A percentile compares a stretch with the other conserved stretches of the same genome.
Conservation (phyloP, 148 eudicot genomes). For the Rhododendron henanense region DNA sequence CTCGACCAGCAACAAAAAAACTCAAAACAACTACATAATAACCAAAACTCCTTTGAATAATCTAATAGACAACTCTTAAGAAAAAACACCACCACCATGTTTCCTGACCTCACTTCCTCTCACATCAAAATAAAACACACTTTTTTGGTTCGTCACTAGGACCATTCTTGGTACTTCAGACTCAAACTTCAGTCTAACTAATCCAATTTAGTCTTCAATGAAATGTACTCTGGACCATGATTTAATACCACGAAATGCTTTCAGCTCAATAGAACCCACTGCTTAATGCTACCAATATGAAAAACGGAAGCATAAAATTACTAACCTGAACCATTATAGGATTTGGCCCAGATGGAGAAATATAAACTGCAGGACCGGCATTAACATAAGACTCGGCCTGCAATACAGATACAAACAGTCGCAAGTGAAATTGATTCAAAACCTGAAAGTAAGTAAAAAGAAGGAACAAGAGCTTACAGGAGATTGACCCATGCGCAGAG, state of each 20-base stretch:
- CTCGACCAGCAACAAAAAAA: background rate
- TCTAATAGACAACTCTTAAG: background rate
- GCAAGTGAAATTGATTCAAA: slow-evolving; percentile 8
- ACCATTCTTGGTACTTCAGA: background rate
- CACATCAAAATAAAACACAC: background rate
- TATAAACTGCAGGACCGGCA: slow-evolving; percentile 94
- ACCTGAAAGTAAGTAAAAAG: background rate
- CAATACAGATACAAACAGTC: slow-evolving; percentile 18
- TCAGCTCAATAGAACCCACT: background rate
- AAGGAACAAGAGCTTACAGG: slow-evolving; percentile 44
- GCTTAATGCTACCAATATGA: background rate
- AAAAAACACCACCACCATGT: background rate
- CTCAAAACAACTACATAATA: background rate
- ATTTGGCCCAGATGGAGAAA: slow-evolving; percentile 87
- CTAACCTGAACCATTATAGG: slow-evolving; percentile 97
- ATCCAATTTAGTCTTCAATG: background rate
- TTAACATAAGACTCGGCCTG: slow-evolving; percentile 82
- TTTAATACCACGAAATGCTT: background rate
- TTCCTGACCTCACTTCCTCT: background rate
- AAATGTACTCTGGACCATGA: background rate
- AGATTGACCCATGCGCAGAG: slow-evolving; percentile 83
- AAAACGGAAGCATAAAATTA: background rate
- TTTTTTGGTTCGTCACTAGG: background rate
- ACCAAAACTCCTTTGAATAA: background rate
- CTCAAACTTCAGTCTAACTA: background rate